Evolutionary conservation across 2,329 filamentous ascomycete species (phyloP), one percentile per base, ranked within the genome.

Genomic region (Colletotrichum filicis): DNA sequence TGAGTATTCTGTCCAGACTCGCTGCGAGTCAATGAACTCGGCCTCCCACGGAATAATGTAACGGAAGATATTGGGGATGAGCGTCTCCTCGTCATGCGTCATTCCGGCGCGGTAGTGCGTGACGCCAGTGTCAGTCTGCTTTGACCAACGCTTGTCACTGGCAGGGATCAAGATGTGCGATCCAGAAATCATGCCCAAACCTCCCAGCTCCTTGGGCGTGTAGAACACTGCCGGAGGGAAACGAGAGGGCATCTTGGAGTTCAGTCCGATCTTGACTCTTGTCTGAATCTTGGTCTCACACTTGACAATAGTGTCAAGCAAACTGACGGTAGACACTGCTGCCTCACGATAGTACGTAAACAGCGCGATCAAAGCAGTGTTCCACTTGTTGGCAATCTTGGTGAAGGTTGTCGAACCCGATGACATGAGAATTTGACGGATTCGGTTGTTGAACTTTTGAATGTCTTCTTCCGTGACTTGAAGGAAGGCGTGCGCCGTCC

Each of bases 311-410:
- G 96, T 98, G 80, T 99, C 97, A 3, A 99, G 89, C 5, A 99
- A 87, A 74, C 95, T 94, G 74, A 98, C 94, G 0, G 97, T 99
- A 1, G 96, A 98, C 1, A 98, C 96, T 19, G 97, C 97, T 60
- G 97, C 97, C 81, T 99, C 97, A 81, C 97, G 94, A 81, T 99
- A 99, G 84, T 99, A 99, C 0, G 97, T 98, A 85, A 99, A 99
- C 30, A 99, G 89, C 0, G 97, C 95, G 79, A 99, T 99, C 76
- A 99, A 84, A 1, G 95, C 97, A 0, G 97, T 99, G 84, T 99
- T 99, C 97, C 97, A 99, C 85, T 99, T 99, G 85, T 99, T 99
- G 59, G 97, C 97, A 79, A 99, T 99, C 89, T 99, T 99, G 58
- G 97, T 99, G 85, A 99, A 99, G 0, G 97, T 99, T 0, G 97